phyloP scores from a whole-genome alignment of 805 yeast genomes.

The Metschnikowia picachoensis region DNA sequence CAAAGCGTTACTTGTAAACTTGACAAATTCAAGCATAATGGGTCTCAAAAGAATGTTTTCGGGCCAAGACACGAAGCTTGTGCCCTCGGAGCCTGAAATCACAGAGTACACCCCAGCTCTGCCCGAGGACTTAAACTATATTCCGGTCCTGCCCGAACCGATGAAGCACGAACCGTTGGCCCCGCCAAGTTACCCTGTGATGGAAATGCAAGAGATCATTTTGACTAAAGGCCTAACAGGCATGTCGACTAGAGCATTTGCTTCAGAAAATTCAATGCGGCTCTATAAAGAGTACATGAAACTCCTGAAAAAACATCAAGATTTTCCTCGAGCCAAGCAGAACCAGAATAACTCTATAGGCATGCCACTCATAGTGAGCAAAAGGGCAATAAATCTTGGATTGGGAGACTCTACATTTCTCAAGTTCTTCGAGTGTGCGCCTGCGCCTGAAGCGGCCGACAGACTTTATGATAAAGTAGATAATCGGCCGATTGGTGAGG shows the following conservation, averaged over 20 bases:
- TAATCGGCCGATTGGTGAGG: slow-evolving; percentile 7
- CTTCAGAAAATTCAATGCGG: slow-evolving; percentile 8
- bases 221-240: slow-evolving; percentile 7
- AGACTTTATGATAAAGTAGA: slow-evolving; percentile 13
- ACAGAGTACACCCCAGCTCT: background rate
- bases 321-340: slow-evolving; percentile 10
- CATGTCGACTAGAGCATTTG: slow-evolving; percentile 6
- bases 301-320: slow-evolving; percentile 1
- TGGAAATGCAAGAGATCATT: slow-evolving; percentile 3
- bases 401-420: slow-evolving; percentile 7
- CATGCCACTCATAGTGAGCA: slow-evolving; percentile 11
- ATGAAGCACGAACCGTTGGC: background rate
- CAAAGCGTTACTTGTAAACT: no score
- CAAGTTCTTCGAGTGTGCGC: slow-evolving; percentile 7
- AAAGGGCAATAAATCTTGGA: slow-evolving; percentile 5
- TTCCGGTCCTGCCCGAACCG: background rate
- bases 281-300: slow-evolving; percentile 8
- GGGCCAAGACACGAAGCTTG: background rate
- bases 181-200: slow-evolving; percentile 5
- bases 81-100: background rate
- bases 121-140: background rate
- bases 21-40: background rate
- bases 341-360: slow-evolving; percentile 9
- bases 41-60: background rate
- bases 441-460: slow-evolving; percentile 11